A percentile compares a stretch with the other conserved stretches of the same genome.
Evolutionary conservation across 176 grass and related monocot species (phyloP).

Genomic region (maize (Zea mays)): DNA sequence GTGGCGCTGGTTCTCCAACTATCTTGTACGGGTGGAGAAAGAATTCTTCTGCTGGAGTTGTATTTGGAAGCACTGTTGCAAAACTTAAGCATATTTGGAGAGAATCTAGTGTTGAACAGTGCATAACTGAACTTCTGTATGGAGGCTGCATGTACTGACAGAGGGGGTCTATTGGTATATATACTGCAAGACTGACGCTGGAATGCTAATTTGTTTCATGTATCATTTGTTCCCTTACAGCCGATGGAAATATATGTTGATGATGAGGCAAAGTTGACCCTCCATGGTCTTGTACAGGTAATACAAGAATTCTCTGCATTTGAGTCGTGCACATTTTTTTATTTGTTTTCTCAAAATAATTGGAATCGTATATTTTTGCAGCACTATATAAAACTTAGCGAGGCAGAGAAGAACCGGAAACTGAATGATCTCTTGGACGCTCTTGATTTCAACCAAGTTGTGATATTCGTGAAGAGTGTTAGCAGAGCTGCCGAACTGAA

Average conservation of each 20-base stretch:
- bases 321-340: not conserved
- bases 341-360: not conserved
- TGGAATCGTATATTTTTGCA: not conserved
- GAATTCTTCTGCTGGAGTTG: slow-evolving; percentile 26
- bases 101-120: slow-evolving; percentile 37
- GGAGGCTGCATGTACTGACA: slow-evolving; percentile 26
- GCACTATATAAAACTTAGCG: slow-evolving; percentile 96
- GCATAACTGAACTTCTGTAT: slow-evolving; percentile 33
- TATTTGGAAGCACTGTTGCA: slow-evolving; percentile 43
- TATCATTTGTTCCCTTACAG: slow-evolving; percentile 92
- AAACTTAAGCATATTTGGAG: not conserved
- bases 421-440: slow-evolving; percentile 98
- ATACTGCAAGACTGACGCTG: slow-evolving; percentile 58
- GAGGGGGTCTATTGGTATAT: slow-evolving; percentile 56
- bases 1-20: slow-evolving; percentile 17
- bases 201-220: slow-evolving; percentile 81
- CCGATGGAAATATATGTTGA: slow-evolving; percentile 99
- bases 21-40: slow-evolving; percentile 5
- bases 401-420: slow-evolving; percentile 95
- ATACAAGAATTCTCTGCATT: not conserved
- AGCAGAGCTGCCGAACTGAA: slow-evolving; percentile 88
- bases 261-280: slow-evolving; percentile 97
- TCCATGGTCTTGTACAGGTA: slow-evolving; percentile 99
- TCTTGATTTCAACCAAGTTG: slow-evolving; percentile 97
- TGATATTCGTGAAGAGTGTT: slow-evolving; percentile 98